These are phyloP conservation scores for Aspergillus puulaauensis DNA, from an alignment of 2,329 filamentous ascomycete genomes.

Conservation along the genomic window DNA sequence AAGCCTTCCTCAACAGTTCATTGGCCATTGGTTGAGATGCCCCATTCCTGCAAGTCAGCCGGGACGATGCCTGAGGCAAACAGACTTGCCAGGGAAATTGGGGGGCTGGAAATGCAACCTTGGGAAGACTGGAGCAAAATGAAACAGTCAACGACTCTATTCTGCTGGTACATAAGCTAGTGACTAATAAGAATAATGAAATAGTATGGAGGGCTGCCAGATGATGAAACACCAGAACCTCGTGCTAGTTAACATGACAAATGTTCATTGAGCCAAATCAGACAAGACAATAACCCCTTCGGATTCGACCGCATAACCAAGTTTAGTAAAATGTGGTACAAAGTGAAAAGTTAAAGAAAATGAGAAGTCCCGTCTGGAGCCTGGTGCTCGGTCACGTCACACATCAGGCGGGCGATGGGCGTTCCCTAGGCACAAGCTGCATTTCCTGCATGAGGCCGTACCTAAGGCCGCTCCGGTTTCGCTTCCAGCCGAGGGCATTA, in stretches of 20 bases:
- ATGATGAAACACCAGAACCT: conserved; percentile 19
- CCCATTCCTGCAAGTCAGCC: conserved; percentile 8
- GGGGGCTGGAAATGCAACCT: neutral
- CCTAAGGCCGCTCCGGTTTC: conserved; percentile 15
- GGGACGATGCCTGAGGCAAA: conserved; percentile 1
- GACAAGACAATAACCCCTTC: conserved; percentile 14
- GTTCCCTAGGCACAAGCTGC: conserved; percentile 25
- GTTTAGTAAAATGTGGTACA: neutral
- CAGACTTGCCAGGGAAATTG: no score
- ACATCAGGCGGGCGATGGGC: conserved; percentile 10
- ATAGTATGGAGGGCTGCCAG: conserved; percentile 7
- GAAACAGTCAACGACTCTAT: conserved; percentile 16
- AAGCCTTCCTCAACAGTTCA: conserved; percentile 7
- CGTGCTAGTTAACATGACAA: conserved; percentile 23
- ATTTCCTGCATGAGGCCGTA: conserved; percentile 38
- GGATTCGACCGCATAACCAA: conserved; percentile 14
- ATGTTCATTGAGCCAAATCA: conserved; percentile 22
- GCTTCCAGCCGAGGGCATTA: conserved; percentile 16
- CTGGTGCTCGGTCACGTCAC: conserved; percentile 13
- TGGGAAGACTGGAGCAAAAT: neutral
- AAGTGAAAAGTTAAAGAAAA: conserved; percentile 6
- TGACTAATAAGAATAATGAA: conserved; percentile 16
- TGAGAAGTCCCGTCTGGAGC: conserved; percentile 1
- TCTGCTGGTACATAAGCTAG: conserved; percentile 16
- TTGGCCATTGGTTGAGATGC: conserved; percentile 7